These are phyloP conservation scores for Yamadazyma pseudoaaseri DNA, from an alignment of 1,139 yeast genomes.

Conservation along the genomic window DNA sequence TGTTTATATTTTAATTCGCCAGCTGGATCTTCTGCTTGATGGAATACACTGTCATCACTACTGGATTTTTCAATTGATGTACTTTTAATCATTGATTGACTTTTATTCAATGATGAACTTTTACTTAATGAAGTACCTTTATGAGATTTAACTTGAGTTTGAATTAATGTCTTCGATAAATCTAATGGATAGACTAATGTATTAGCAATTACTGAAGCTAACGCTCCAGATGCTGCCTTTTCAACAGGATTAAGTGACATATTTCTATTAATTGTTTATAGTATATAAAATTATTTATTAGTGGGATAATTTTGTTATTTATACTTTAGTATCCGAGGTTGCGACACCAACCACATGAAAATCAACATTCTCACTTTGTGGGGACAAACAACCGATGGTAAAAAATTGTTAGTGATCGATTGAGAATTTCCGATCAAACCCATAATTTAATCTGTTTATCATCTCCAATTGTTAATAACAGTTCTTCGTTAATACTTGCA, in stretches of 20 bases:
- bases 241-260: slow-evolving; percentile 58
- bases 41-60: slow-evolving; percentile 27
- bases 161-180: slow-evolving; percentile 69
- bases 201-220: slow-evolving; percentile 81
- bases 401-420: too few species aligned
- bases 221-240: slow-evolving; percentile 81
- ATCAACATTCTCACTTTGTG: background rate
- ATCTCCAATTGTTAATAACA: slow-evolving; percentile 14
- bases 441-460: slow-evolving; percentile 13
- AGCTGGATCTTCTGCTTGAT: slow-evolving; percentile 16
- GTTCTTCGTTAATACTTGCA: slow-evolving; percentile 8
- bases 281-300: background rate
- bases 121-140: background rate
- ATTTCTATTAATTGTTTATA: too few species aligned
- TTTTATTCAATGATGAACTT: background rate
- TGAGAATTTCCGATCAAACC: too few species aligned
- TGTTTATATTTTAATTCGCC: slow-evolving; percentile 49
- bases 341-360: slow-evolving; percentile 1
- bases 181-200: slow-evolving; percentile 77
- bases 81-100: slow-evolving; percentile 5
- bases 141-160: slow-evolving; percentile 53
- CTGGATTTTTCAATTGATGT: slow-evolving; percentile 19
- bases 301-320: background rate
- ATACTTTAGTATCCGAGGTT: slow-evolving; percentile 6
- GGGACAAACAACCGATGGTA: too few species aligned